Percentiles rank a stretch among this genome's conserved stretches.
Evolutionary conservation across 1,284 basidiomycete genomes (phyloP).

Genomic region (Ganoderma meredithae): DNA sequence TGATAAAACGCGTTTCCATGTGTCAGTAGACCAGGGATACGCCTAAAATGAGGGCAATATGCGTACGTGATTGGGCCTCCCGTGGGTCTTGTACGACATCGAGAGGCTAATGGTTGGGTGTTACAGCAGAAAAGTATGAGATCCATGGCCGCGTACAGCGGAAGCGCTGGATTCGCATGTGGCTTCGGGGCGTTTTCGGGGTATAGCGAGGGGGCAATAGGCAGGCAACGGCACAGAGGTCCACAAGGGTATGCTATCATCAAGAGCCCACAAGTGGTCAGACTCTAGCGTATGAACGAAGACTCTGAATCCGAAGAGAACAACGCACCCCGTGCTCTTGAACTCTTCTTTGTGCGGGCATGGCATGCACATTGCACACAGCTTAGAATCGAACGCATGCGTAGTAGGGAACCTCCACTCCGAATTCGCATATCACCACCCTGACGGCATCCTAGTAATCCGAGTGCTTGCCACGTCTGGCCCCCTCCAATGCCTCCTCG

Average conservation of each 20-base stretch:
- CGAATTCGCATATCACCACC: neutral
- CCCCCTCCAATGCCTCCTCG: too few relatives aligned
- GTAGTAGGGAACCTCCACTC: neutral
- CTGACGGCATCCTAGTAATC: too few relatives aligned
- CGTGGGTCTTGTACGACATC: neutral
- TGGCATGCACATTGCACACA: too few relatives aligned
- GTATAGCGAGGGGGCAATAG: conserved; percentile 3
- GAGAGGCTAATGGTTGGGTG: neutral
- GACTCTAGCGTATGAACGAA: neutral
- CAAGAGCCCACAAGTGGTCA: neutral
- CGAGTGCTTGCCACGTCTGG: too few relatives aligned
- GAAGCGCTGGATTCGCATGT: neutral
- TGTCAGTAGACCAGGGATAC: neutral
- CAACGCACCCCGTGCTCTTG: neutral
- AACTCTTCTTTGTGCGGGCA: neutral
- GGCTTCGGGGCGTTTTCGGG: conserved; percentile 2
- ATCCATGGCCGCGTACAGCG: neutral
- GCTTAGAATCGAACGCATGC: too few relatives aligned
- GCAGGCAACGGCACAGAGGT: neutral
- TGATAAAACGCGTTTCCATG: neutral
- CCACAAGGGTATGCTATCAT: neutral
- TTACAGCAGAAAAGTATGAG: too few relatives aligned
- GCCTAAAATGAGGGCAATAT: neutral
- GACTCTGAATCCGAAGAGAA: neutral
- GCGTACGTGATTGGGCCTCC: neutral